phyloP scores from a whole-genome alignment of 441 rosid species.

The Syzygium malaccense region DNA sequence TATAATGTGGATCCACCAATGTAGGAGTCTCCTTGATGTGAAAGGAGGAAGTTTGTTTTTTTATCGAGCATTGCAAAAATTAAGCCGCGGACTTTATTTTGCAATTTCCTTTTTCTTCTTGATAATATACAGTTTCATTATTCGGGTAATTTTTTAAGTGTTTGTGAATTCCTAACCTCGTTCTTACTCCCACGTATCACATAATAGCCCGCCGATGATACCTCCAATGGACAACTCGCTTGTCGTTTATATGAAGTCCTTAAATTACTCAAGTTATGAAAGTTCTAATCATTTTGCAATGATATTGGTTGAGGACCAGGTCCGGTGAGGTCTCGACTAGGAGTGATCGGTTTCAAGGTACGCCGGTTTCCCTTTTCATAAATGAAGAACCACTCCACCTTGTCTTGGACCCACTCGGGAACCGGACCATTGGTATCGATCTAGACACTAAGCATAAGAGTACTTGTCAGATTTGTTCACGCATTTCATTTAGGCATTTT shows the following conservation, averaged over 20 bases:
- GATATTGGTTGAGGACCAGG: neutral
- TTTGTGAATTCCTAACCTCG: neutral
- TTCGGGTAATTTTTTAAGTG: neutral
- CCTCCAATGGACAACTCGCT: neutral
- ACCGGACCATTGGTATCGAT: too few species aligned
- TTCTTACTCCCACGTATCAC: neutral
- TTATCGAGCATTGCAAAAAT: neutral
- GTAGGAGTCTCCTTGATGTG: neutral
- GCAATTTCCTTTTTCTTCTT: neutral
- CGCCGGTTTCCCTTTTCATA: too few species aligned
- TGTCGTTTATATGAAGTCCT: neutral
- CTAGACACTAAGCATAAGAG: too few species aligned
- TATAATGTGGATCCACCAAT: neutral
- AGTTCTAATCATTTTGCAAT: neutral
- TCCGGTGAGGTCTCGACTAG: neutral
- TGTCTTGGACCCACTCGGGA: rapidly evolving
- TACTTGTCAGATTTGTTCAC: too few species aligned
- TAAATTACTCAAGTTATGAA: neutral
- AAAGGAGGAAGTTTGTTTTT: neutral
- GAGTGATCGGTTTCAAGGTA: too few species aligned
- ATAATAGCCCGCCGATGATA: neutral
- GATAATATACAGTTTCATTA: neutral
- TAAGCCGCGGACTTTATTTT: neutral
- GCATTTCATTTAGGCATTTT: too few species aligned
- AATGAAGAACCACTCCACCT: rapidly evolving